phyloP scores from a whole-genome alignment of 768 basidiomycete genomes.

The Mycena maculata region DNA sequence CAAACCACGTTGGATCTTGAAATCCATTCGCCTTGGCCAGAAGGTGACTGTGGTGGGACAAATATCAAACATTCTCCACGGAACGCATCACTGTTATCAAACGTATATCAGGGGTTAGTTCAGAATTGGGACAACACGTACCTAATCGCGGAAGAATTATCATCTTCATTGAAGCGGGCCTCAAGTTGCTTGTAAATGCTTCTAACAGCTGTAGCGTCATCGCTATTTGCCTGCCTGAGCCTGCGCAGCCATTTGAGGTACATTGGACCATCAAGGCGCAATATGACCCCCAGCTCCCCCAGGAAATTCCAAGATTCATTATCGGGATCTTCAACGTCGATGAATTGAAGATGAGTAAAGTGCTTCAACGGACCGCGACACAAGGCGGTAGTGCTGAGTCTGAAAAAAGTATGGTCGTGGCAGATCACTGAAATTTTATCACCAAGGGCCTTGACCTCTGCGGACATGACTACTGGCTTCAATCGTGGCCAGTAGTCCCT shows the following conservation, averaged over 20 bases:
- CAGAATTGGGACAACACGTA: no score
- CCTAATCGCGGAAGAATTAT: neutral
- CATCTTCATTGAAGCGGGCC: slow-evolving; percentile 19
- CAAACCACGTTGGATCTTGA: slow-evolving; percentile 3
- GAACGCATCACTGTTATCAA: slow-evolving; percentile 12
- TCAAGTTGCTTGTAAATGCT: slow-evolving; percentile 19
- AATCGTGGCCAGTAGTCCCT: slow-evolving; percentile 20
- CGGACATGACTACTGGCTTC: neutral
- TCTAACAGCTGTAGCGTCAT: neutral
- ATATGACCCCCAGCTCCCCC: slow-evolving; percentile 10
- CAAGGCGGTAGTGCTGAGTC: slow-evolving; percentile 8
- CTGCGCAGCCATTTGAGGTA: slow-evolving; percentile 17
- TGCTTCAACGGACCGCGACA: neutral
- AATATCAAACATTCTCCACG: neutral
- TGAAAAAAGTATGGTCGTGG: neutral
- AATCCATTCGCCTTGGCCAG: neutral
- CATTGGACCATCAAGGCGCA: slow-evolving; percentile 7
- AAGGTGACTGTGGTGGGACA: neutral
- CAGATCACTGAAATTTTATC: neutral
- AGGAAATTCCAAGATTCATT: slow-evolving; percentile 17
- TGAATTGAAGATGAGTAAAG: slow-evolving; percentile 18
- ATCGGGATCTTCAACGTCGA: slow-evolving; percentile 6
- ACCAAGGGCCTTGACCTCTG: neutral
- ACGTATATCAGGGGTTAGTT: no score
- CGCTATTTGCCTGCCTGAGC: neutral